Base-by-base conservation (phyloP, 169 alveolate species). In the Cyclospora cayetanensis region DNA sequence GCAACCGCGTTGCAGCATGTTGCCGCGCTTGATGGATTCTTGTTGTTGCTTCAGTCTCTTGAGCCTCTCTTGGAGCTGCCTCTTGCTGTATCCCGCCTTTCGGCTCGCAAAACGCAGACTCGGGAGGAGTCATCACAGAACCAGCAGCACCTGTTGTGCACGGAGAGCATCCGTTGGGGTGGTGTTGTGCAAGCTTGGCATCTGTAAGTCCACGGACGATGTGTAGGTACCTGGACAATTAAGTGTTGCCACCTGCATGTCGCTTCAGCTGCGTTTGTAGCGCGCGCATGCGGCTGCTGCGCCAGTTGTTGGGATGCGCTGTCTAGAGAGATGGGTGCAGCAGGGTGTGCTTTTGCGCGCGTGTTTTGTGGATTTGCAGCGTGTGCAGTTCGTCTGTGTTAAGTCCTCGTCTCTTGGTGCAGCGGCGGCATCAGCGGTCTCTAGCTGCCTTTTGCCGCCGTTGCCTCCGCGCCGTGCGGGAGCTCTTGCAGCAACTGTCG, bases 401-500 rank as follows among this genome's bases (percentile, higher is more conserved):
- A 31, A 60, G 72, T 31, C 72, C 72, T 60, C 72, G 72, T n/a
- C 72, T 60, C 0, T n/a, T 60, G 72, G 72, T n/a, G 0, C 72
- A 60, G 72, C 72, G 31, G 72, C n/a, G 72, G 31, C 72, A 60
- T 31, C 27, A 15, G 27, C 11, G 11, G 5, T 12, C 18, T n/a
- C 27, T 60, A 12, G 15, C 35, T 1, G 72, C 72, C 18, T 60
- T 60, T 60, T 12, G 35, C 31, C n/a, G 35, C 35, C 72, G 72
- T n/a, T 60, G 72, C 31, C 11, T 60, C 35, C 35, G 35, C 15
- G 72, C 34, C 11, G 35, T 60, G 72, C 72, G n/a, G 15, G 72
- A n/a, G 72, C 35, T 60, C 35, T 31, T 60, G 72, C 72, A 60
- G 72, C 72, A 60, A 31, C 72, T 60, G 72, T 31, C 12, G 72